phyloP scores from a whole-genome alignment of 2,329 filamentous ascomycete genomes.

The Aspergillus quadricinctus region DNA sequence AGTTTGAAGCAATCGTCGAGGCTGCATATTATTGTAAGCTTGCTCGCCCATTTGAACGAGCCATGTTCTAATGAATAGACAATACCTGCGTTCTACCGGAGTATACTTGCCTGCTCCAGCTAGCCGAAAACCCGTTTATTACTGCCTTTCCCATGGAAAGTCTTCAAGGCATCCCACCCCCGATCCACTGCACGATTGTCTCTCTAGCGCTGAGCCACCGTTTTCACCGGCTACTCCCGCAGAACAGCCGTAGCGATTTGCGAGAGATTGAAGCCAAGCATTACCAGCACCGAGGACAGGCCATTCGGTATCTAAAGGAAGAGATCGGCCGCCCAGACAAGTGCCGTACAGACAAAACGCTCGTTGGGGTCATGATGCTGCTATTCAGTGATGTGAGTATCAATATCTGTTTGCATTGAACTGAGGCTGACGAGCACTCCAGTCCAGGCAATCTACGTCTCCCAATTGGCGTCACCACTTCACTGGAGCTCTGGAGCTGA shows the following conservation, averaged over 20 bases:
- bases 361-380: conserved; percentile 6
- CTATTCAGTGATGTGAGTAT: conserved; percentile 6
- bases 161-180: not conserved
- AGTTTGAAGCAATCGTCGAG: not conserved
- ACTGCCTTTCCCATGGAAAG: not conserved
- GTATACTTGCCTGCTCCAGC: conserved; percentile 1
- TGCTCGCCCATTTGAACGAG: not conserved
- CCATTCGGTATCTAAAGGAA: conserved; percentile 1
- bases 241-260: not conserved
- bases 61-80: not conserved
- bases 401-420: not conserved
- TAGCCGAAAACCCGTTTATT: conserved; percentile 3
- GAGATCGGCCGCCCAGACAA: not conserved
- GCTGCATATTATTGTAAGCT: conserved; percentile 4
- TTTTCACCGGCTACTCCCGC: not conserved
- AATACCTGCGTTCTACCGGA: conserved; percentile 1
- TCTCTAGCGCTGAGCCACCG: conserved; percentile 4
- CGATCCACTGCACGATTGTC: conserved; percentile 4
- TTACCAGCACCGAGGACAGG: conserved; percentile 5
- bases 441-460: conserved; percentile 2
- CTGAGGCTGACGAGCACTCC: too few species aligned
- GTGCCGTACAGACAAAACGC: not conserved
- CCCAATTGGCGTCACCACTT: conserved; percentile 5
- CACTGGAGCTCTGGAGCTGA: conserved; percentile 2
- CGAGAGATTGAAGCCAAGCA: not conserved